Conservation (phyloP, 202 grass and related monocot species). For the Zoysia matrella region DNA sequence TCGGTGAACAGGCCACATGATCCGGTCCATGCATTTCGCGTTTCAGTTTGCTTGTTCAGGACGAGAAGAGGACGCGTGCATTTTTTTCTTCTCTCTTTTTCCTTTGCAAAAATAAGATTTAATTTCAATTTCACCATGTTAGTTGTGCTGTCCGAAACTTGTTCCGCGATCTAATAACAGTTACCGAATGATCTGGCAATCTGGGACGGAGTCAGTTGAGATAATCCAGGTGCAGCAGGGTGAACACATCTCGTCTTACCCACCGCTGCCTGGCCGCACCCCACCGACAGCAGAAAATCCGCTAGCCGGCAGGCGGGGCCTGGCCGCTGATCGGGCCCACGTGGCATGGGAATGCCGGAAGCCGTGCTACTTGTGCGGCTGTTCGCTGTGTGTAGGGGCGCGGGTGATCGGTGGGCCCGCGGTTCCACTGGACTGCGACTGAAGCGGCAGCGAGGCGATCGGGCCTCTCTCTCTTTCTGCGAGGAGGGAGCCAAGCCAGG, state of each 20-base stretch:
- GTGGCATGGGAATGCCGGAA: conserved; percentile 9
- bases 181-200: background rate
- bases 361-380: background rate
- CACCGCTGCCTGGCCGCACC: background rate
- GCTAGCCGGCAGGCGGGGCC: conserved; percentile 12
- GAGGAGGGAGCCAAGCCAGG: conserved; percentile 8
- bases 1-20: conserved; percentile 24
- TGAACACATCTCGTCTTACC: too few species aligned
- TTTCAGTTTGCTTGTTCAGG: background rate
- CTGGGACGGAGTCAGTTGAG: background rate
- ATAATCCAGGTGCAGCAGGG: background rate
- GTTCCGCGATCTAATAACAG: background rate
- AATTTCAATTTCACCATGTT: too few species aligned
- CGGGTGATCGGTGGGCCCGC: too few species aligned
- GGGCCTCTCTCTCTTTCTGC: background rate
- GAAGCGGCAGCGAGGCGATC: background rate
- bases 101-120: too few species aligned
- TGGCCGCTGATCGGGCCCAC: rapidly evolving
- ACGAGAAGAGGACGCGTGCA: background rate
- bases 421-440: background rate
- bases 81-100: too few species aligned
- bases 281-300: conserved; percentile 41
- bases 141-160: background rate
- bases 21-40: conserved; percentile 33
- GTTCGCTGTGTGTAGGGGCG: conserved; percentile 23